phyloP scores from a whole-genome alignment of 1,139 yeast genomes.

The Scheffersomyces illinoinensis region DNA sequence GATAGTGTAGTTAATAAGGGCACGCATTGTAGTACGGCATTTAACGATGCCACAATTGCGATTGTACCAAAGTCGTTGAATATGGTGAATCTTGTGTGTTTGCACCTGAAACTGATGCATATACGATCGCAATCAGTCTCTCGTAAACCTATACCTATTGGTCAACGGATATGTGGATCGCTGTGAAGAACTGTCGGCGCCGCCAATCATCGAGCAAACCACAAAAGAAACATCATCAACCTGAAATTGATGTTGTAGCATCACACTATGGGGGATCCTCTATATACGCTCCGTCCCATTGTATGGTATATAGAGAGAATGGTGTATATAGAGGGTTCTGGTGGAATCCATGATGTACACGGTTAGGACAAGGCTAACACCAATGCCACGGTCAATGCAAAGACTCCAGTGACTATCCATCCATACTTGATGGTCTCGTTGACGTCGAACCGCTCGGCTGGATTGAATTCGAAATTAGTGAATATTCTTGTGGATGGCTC shows the following conservation, averaged over 20 bases:
- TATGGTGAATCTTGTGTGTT: neutral
- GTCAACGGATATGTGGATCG: neutral
- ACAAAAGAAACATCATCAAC: neutral
- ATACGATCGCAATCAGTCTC: neutral
- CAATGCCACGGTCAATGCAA: neutral
- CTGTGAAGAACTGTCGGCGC: neutral
- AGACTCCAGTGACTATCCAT: constrained; percentile 15
- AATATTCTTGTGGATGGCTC: constrained; percentile 10
- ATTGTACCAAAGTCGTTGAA: neutral
- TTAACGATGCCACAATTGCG: neutral
- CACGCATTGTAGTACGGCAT: neutral
- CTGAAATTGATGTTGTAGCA: neutral
- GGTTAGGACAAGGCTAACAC: neutral
- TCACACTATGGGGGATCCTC: neutral
- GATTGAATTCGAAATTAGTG: constrained; percentile 17
- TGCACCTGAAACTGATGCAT: neutral
- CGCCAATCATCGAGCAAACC: neutral
- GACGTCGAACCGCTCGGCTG: constrained; percentile 25
- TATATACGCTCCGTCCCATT: neutral
- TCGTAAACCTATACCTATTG: neutral
- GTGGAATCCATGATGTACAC: too few species aligned
- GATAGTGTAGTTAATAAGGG: neutral
- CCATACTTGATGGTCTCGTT: constrained; percentile 19
- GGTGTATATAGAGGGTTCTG: neutral
- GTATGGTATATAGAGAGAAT: neutral